Conservation (phyloP, 1,139 yeast genomes). For the Debaryomyces coudertii region DNA sequence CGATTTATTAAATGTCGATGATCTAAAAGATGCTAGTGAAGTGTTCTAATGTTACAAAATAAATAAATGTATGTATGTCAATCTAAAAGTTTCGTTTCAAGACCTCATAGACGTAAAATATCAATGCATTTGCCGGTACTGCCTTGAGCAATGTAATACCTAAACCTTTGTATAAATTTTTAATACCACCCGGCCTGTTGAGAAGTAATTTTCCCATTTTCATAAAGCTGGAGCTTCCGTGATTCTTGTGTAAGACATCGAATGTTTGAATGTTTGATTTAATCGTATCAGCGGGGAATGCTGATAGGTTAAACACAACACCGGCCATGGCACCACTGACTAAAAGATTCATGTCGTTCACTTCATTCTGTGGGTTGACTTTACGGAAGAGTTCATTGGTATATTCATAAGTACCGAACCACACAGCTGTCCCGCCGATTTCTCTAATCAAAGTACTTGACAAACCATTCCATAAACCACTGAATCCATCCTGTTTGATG, state of each 20-base stretch:
- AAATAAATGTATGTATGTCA: slow-evolving; percentile 2
- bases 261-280: slow-evolving; percentile 86
- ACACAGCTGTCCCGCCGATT: slow-evolving; percentile 86
- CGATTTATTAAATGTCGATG: slow-evolving; percentile 47
- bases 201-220: slow-evolving; percentile 35
- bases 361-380: slow-evolving; percentile 34
- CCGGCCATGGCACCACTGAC: slow-evolving; percentile 89
- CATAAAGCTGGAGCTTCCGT: slow-evolving; percentile 31
- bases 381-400: slow-evolving; percentile 32
- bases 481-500: slow-evolving; percentile 54
- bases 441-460: slow-evolving; percentile 83
- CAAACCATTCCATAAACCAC: slow-evolving; percentile 78
- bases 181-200: slow-evolving; percentile 53
- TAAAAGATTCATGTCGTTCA: slow-evolving; percentile 56
- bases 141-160: slow-evolving; percentile 83
- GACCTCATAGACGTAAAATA: slow-evolving; percentile 77
- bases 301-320: slow-evolving; percentile 70
- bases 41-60: slow-evolving; percentile 18
- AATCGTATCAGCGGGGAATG: slow-evolving; percentile 90
- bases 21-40: slow-evolving; percentile 31
- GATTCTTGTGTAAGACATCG: slow-evolving; percentile 25
- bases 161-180: slow-evolving; percentile 80
- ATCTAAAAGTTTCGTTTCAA: slow-evolving; percentile 46
- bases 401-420: slow-evolving; percentile 89
- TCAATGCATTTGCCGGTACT: slow-evolving; percentile 86